Evolutionary conservation across 2,329 filamentous ascomycete species (phyloP).

Genomic region (Cordyceps pruinosa): DNA sequence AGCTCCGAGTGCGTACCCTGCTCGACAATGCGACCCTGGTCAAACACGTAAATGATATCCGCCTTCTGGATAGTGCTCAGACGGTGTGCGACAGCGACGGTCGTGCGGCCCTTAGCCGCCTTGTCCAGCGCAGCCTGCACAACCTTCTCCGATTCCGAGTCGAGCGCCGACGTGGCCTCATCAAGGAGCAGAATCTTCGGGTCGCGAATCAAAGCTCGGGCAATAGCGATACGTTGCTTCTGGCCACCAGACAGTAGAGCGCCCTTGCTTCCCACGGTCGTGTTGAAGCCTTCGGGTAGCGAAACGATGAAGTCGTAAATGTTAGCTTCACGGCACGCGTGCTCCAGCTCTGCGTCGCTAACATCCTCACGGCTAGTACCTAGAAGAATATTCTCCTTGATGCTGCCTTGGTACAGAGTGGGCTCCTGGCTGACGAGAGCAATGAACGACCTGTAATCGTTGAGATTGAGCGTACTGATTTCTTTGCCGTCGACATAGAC

Average conservation of each 20-base stretch:
- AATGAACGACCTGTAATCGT: constrained; percentile 75
- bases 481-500: constrained; percentile 79
- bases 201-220: constrained; percentile 81
- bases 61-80: constrained; percentile 91
- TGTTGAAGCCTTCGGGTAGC: constrained; percentile 78
- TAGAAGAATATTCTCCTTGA: constrained; percentile 83
- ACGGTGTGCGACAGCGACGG: constrained; percentile 89
- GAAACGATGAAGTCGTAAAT: constrained; percentile 90
- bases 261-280: constrained; percentile 81
- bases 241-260: constrained; percentile 82
- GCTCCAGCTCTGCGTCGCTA: constrained; percentile 63
- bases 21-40: constrained; percentile 80
- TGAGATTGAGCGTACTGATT: constrained; percentile 73
- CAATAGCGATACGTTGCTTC: constrained; percentile 91
- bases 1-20: constrained; percentile 71
- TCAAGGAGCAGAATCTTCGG: constrained; percentile 81
- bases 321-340: constrained; percentile 82
- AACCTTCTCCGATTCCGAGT: constrained; percentile 69
- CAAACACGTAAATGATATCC: constrained; percentile 94
- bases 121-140: constrained; percentile 76
- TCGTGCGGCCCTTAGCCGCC: constrained; percentile 77
- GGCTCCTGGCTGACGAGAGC: constrained; percentile 92
- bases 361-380: constrained; percentile 62
- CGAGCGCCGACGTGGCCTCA: constrained; percentile 72
- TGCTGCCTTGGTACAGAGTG: constrained; percentile 86